phyloP scores from a whole-genome alignment of 75 land plant species.

The Selaginella tamariscina region DNA sequence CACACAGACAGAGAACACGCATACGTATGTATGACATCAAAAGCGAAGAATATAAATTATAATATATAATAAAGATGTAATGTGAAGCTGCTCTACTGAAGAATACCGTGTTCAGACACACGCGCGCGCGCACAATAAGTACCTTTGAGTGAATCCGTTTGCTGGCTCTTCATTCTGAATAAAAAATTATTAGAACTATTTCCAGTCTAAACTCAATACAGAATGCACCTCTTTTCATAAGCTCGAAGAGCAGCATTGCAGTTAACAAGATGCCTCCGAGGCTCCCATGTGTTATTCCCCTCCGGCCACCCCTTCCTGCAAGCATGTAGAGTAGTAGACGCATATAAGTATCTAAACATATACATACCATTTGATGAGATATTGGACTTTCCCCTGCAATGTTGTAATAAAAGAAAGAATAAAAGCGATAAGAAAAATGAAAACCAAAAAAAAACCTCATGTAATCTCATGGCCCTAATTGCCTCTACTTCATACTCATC shows the following conservation, averaged over 20 bases:
- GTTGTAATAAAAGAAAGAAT: background rate
- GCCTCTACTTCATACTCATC: background rate
- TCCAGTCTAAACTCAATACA: background rate
- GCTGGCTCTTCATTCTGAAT: background rate
- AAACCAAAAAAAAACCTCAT: background rate
- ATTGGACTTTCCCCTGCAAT: background rate
- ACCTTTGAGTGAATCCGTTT: no score
- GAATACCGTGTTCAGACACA: no score
- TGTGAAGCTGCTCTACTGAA: background rate
- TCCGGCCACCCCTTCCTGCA: background rate
- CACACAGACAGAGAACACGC: no score
- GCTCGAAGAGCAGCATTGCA: background rate
- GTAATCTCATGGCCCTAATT: background rate
- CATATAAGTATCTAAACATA: background rate
- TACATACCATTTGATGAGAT: background rate
- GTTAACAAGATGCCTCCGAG: background rate
- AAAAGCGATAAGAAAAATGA: background rate
- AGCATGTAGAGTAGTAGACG: background rate
- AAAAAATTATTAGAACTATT: background rate
- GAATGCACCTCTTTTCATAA: background rate
- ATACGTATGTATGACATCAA: no score
- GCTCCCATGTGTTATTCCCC: background rate
- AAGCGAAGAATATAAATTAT: background rate
- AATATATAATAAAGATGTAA: background rate
- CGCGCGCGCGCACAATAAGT: no score